A percentile compares a stretch with the other conserved stretches of the same genome.
phyloP scores from a whole-genome alignment of 2,329 filamentous ascomycete genomes.

The Septoria petroselini region DNA sequence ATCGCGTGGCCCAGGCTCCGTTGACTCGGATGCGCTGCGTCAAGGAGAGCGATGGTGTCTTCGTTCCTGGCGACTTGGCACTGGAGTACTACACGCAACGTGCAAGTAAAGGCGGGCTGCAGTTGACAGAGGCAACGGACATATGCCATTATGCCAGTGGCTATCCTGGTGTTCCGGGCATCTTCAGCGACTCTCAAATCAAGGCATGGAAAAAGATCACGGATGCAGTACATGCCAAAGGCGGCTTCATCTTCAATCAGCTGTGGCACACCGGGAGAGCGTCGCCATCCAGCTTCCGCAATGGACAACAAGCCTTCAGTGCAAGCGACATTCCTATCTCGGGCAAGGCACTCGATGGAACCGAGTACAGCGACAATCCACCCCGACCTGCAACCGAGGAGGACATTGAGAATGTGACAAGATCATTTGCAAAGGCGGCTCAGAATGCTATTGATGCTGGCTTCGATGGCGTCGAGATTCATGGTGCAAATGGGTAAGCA shows the following conservation, averaged over 20 bases:
- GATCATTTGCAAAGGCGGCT: conserved; percentile 41
- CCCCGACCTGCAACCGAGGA: conserved; percentile 39
- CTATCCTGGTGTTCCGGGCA: conserved; percentile 54
- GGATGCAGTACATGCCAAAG: conserved; percentile 61
- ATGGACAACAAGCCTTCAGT: conserved; percentile 28
- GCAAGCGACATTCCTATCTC: conserved; percentile 37
- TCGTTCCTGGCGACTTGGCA: conserved; percentile 41
- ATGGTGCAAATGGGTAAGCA: conserved; percentile 25
- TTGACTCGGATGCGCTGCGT: conserved; percentile 42
- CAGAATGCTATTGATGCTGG: conserved; percentile 47
- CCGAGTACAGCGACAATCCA: conserved; percentile 38
- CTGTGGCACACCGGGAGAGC: conserved; percentile 59
- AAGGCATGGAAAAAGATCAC: conserved; percentile 59
- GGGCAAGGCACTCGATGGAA: conserved; percentile 30
- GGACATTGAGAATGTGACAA: conserved; percentile 38
- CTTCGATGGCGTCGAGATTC: conserved; percentile 58
- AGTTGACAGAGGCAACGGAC: conserved; percentile 55
- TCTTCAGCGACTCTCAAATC: conserved; percentile 56
- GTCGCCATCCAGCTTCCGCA: conserved; percentile 26
- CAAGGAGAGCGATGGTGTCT: conserved; percentile 41
- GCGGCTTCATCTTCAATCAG: conserved; percentile 60
- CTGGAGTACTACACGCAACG: conserved; percentile 56
- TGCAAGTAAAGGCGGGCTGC: conserved; percentile 47
- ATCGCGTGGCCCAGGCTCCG: conserved; percentile 42
- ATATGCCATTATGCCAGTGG: conserved; percentile 46